Evolutionary conservation across 306 rosid species (phyloP), one percentile per base, ranked within the genome.

Genomic region (Oemleria cerasiformis): DNA sequence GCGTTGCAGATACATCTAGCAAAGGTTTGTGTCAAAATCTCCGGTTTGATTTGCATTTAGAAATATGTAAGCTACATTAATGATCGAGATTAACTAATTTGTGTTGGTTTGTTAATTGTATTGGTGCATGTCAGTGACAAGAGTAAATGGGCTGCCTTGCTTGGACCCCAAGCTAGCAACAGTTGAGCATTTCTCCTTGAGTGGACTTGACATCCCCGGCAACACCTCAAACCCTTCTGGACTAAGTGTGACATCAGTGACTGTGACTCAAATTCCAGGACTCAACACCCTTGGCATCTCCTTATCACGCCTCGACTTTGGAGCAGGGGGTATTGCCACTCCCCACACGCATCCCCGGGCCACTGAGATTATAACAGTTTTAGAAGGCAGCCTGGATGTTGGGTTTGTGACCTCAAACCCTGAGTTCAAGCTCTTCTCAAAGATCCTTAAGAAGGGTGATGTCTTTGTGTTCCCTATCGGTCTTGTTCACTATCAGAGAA

Each of bases 1-100:
- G 79, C 14, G 54, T 75, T 50, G 79, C 83, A 12, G 83, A 79
- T 40, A n/a, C 76, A 23, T 41, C 73, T 30, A 57, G 42, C 69
- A 16, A 55, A 63, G 83, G 79, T 74, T 65, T 2, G 38, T 10
- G 19, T 19, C 58, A 5, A 58, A 55, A 19, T 23, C 6, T 42
- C 4, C 13, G 12, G 21, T 40, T 15, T 10, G 8, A 8, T 23
- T 2, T 11, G 30, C 30, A 25, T 8, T 23, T 15, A 40, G 40
- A 20, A 10, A 13, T 7, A 13, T 30, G 30, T 25, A 25, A 25
- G 2, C 6, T 59, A 3, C 14, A 7, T 6, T 3, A 34, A 38
- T 16, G 25, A n/a, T 25, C 19, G 19, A 25, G 2, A 25, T n/a
- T n/a, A 55, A 55, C 25, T 9, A 20, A 55, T 48, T 38, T 38